Conservation (phyloP, 331 rosid species). For the Saraca asoca region DNA sequence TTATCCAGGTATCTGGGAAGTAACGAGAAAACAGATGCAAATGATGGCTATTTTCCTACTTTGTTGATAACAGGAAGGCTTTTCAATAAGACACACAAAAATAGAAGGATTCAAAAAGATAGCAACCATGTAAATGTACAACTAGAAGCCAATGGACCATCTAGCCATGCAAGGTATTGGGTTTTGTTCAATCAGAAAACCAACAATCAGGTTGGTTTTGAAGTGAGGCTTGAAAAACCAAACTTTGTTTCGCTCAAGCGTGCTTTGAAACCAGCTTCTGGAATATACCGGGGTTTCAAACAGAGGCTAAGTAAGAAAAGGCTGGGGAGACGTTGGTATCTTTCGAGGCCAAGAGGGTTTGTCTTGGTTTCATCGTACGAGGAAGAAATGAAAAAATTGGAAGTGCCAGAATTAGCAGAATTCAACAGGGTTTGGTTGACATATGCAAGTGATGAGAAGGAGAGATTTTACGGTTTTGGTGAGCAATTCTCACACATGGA, state of each 20-base stretch:
- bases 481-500: conserved; percentile 92
- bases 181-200: conserved; percentile 71
- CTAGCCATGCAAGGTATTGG: conserved; percentile 75
- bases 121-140: conserved; percentile 39
- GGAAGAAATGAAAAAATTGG: conserved; percentile 51
- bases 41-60: conserved; percentile 16
- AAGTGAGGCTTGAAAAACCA: conserved; percentile 66
- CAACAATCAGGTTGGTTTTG: conserved; percentile 70
- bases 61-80: conserved; percentile 72
- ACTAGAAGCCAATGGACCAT: conserved; percentile 48
- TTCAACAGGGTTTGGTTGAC: conserved; percentile 82
- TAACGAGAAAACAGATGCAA: conserved; percentile 33
- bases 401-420: conserved; percentile 47
- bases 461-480: conserved; percentile 85
- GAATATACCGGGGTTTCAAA: conserved; percentile 53
- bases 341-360: conserved; percentile 58
- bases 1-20: conserved; percentile 40
- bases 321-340: conserved; percentile 58
- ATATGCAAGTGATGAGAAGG: conserved; percentile 73
- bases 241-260: conserved; percentile 42
- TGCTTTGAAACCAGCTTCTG: conserved; percentile 37
- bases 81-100: conserved; percentile 57
- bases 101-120: conserved; percentile 43
- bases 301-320: conserved; percentile 43
- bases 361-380: conserved; percentile 57